phyloP scores from a whole-genome alignment of 1,139 yeast species.

The Trichomonascaceae sp. region DNA sequence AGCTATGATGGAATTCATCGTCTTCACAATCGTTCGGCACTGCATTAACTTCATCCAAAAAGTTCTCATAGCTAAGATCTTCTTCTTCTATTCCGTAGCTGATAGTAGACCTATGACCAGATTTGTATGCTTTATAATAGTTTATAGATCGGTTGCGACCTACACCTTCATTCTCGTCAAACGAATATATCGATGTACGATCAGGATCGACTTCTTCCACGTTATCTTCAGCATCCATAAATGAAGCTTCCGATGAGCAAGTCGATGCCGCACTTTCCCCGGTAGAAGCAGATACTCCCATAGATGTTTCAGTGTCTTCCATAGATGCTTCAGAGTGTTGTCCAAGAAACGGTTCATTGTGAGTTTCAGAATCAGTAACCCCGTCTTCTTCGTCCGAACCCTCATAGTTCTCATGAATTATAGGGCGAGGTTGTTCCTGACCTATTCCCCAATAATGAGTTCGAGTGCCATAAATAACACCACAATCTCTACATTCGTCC shows the following conservation, averaged over 20 bases:
- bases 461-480: constrained; percentile 31
- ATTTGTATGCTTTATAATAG: constrained; percentile 25
- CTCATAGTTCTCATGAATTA: constrained; percentile 1
- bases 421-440: constrained; percentile 1
- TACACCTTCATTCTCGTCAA: constrained; percentile 22
- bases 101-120: background rate
- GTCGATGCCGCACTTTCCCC: background rate
- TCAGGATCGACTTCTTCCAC: constrained; percentile 16
- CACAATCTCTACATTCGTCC: constrained; percentile 26
- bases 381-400: background rate
- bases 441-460: constrained; percentile 30
- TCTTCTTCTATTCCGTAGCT: constrained; percentile 4
- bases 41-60: constrained; percentile 28
- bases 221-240: constrained; percentile 7
- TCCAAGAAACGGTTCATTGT: background rate
- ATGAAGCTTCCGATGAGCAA: background rate
- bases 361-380: background rate
- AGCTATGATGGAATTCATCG: constrained; percentile 13
- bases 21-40: constrained; percentile 20
- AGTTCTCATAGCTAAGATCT: constrained; percentile 21
- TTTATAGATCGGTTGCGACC: constrained; percentile 27
- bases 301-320: background rate
- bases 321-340: background rate
- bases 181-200: constrained; percentile 26
- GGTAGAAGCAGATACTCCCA: background rate